Conservation (phyloP, 1,284 basidiomycete species). For the Cryptococcus maquisensis region DNA sequence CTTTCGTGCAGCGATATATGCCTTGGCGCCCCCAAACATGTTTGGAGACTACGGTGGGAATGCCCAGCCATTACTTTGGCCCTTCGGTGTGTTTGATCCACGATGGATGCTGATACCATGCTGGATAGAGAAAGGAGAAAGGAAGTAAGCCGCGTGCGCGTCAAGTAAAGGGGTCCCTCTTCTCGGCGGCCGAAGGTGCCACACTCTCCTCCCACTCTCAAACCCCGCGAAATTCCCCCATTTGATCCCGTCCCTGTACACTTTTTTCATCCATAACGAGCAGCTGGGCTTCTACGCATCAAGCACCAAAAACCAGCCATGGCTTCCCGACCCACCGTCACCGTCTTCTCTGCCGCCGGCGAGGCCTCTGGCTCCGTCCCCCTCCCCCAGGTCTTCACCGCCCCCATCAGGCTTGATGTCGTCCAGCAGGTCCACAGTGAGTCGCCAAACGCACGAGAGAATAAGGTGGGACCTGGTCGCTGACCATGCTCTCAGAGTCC, state of each 20-base stretch:
- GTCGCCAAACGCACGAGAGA: constrained; percentile 43
- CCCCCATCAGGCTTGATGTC: constrained; percentile 97
- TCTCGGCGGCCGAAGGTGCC: no score
- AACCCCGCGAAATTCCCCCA: no score
- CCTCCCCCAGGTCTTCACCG: constrained; percentile 94
- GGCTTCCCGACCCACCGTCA: constrained; percentile 86
- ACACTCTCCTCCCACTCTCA: no score
- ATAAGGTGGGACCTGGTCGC: background rate
- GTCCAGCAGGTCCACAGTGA: constrained; percentile 97
- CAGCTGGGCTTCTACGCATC: background rate
- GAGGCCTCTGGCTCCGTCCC: constrained; percentile 86
- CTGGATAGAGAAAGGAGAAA: no score
- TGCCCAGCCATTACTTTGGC: no score
- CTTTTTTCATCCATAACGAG: background rate
- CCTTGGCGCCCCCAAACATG: no score
- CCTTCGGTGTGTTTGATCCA: no score
- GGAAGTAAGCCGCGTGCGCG: no score
- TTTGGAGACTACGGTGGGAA: no score
- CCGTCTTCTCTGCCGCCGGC: constrained; percentile 70
- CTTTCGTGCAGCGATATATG: no score
- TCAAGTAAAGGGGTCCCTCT: no score
- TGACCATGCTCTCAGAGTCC: constrained; percentile 62
- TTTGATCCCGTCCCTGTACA: background rate
- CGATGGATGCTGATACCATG: no score
- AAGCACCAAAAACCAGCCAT: constrained; percentile 53